Percentiles rank a stretch among this genome's conserved stretches.
Conservation (phyloP, 768 basidiomycete species). For the Mycena maculata region DNA sequence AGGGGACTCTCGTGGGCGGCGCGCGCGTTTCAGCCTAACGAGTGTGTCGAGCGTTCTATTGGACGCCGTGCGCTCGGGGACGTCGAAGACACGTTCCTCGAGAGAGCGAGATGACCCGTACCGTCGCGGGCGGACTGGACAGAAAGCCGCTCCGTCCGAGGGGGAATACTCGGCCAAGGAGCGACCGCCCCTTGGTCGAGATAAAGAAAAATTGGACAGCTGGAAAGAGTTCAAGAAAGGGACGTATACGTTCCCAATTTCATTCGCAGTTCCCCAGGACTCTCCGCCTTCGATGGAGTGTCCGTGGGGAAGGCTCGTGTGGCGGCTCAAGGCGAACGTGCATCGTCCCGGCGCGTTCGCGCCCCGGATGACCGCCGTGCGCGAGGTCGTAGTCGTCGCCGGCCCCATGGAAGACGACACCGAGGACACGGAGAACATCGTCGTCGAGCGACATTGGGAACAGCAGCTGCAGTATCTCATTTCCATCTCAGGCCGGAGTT, state of each 20-base stretch:
- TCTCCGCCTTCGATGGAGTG: slow-evolving; percentile 83
- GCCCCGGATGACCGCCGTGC: slow-evolving; percentile 71
- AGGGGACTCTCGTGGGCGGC: slow-evolving; percentile 43
- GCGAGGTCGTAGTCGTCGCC: slow-evolving; percentile 81
- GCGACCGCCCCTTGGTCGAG: slow-evolving; percentile 49
- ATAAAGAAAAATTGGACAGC: slow-evolving; percentile 56
- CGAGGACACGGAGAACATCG: slow-evolving; percentile 85
- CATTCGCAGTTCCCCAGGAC: slow-evolving; percentile 84
- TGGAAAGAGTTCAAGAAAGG: slow-evolving; percentile 95
- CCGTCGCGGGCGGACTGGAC: slow-evolving; percentile 50
- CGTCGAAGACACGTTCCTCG: slow-evolving; percentile 46
- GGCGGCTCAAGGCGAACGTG: slow-evolving; percentile 84
- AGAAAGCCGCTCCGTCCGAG: slow-evolving; percentile 34
- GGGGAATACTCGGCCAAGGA: slow-evolving; percentile 40
- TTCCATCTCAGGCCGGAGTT: slow-evolving; percentile 76
- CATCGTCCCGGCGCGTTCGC: slow-evolving; percentile 87
- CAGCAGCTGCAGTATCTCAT: slow-evolving; percentile 86
- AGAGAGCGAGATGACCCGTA: slow-evolving; percentile 39
- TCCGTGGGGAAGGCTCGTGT: slow-evolving; percentile 80
- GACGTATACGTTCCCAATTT: slow-evolving; percentile 94
- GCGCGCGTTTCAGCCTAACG: slow-evolving; percentile 64
- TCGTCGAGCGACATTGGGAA: slow-evolving; percentile 93
- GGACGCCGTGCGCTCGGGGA: slow-evolving; percentile 63
- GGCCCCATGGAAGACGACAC: slow-evolving; percentile 84
- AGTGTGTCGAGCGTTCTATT: slow-evolving; percentile 61